Percentiles rank a stretch among this genome's conserved stretches.
Evolutionary conservation across 495 filamentous ascomycete genomes (phyloP).

Genomic region (Penicillium fimorum): DNA sequence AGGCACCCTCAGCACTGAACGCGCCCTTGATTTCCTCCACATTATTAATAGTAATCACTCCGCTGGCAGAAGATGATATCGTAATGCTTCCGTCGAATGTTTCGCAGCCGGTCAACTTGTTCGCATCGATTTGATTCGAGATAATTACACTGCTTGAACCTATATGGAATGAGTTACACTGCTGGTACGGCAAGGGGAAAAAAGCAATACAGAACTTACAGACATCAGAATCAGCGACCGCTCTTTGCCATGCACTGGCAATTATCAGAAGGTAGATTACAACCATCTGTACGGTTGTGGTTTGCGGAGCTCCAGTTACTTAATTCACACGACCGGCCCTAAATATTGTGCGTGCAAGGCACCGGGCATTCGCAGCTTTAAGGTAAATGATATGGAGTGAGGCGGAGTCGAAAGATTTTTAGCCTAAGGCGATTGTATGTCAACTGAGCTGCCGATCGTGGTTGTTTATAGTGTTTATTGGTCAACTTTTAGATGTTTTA

Average conservation of each 20-base stretch:
- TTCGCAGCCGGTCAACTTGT: constrained; percentile 25
- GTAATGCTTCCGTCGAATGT: constrained; percentile 28
- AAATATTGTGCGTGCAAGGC: neutral
- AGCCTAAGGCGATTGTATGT: neutral
- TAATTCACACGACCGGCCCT: neutral
- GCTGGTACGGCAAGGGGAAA: too few relatives aligned
- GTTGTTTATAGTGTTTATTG: neutral
- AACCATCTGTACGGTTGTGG: neutral
- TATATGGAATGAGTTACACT: constrained; percentile 9
- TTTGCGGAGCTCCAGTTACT: neutral
- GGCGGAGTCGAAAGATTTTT: constrained; percentile 1
- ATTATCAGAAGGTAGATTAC: neutral
- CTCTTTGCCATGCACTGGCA: neutral
- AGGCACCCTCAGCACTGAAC: constrained; percentile 22
- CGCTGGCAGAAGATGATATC: constrained; percentile 24
- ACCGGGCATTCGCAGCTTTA: constrained; percentile 1
- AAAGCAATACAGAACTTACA: neutral
- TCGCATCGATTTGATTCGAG: constrained; percentile 30
- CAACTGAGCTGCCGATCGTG: neutral
- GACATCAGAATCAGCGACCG: neutral
- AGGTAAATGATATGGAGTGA: neutral
- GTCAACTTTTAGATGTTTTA: neutral
- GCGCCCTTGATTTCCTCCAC: constrained; percentile 29
- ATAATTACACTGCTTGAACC: constrained; percentile 29
- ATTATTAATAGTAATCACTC: constrained; percentile 26